Base-by-base conservation (phyloP, 2,329 filamentous ascomycete species). In the Decorospora gaudefroyi region DNA sequence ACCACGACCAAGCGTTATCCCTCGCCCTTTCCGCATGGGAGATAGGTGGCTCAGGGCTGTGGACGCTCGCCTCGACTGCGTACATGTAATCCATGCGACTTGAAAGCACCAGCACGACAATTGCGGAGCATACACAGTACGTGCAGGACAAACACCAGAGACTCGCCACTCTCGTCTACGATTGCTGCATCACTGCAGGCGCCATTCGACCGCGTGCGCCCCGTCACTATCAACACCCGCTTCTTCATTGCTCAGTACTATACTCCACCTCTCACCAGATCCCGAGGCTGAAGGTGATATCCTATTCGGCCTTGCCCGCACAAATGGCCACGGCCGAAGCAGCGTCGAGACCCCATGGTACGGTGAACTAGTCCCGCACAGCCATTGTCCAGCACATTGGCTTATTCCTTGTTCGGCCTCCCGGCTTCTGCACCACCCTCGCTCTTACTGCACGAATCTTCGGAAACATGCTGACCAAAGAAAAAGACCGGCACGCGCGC, bases 401-500 rank as follows among this genome's bases (percentile, higher is more conserved):
- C n/a, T n/a, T n/a, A n/a, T n/a, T n/a, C n/a, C n/a, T n/a, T n/a
- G n/a, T n/a, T n/a, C n/a, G n/a, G n/a, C n/a, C n/a, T n/a, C n/a
- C n/a, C n/a, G n/a, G n/a, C n/a, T n/a, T n/a, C 46, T 46, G 25
- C 33, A 8, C 25, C 41, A 15, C 41, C 18, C 31, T 8, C 41
- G 4, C 41, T 31, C 16, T 36, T 42, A 22, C 31, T 16, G 8
- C 19, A 16, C 37, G 26, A 39, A 36, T 21, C n/a, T 21, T 42
- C 19, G 17, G 22, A 26, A 32, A 47, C 10, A 51, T 51, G 60
- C 64, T 65, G 41, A 66, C 57, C 42, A 46, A 44, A 40, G 44
- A 72, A 51, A 59, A 72, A 90, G 87, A 90, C 70, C 82, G 84
- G 57, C 78, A 84, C 64, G 81, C 81, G 60, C 87, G 90, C 55